Conservation (phyloP, 2,329 filamentous ascomycete genomes). For the Bertia moriformis region DNA sequence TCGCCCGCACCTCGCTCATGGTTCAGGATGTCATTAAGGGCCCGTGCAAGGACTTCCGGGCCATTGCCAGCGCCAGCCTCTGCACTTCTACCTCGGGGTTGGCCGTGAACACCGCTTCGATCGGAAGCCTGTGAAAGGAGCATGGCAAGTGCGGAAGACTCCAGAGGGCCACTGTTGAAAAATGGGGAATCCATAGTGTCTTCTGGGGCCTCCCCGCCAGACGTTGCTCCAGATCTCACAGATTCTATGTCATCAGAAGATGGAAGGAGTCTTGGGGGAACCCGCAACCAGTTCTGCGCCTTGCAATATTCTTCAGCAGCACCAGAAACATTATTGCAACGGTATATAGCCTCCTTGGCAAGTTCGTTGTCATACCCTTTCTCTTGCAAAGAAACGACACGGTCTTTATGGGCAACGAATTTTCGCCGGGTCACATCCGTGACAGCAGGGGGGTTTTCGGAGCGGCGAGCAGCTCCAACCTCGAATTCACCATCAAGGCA, state of each 20-base stretch:
- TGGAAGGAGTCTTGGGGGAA: constrained; percentile 8
- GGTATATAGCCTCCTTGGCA: constrained; percentile 66
- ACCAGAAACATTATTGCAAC: constrained; percentile 53
- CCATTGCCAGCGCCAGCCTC: neutral
- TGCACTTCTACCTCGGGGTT: neutral
- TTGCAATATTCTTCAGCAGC: constrained; percentile 62
- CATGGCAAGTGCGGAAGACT: constrained; percentile 1
- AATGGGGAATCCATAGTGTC: neutral
- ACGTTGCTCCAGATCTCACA: no score
- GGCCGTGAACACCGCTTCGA: neutral
- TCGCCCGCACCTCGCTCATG: neutral
- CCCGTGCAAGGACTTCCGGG: neutral
- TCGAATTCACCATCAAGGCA: constrained; percentile 29
- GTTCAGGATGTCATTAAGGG: neutral
- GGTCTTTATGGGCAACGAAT: neutral
- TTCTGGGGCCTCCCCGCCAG: neutral
- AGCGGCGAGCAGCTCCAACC: neutral
- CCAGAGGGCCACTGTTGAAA: neutral
- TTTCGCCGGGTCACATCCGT: neutral
- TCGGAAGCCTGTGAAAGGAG: neutral
- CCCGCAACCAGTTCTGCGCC: constrained; percentile 39
- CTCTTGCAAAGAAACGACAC: neutral
- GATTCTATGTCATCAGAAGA: neutral
- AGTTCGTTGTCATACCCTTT: constrained; percentile 32
- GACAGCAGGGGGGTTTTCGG: neutral